phyloP scores from a whole-genome alignment of 1,139 yeast species.

The Diutina rugosa region DNA sequence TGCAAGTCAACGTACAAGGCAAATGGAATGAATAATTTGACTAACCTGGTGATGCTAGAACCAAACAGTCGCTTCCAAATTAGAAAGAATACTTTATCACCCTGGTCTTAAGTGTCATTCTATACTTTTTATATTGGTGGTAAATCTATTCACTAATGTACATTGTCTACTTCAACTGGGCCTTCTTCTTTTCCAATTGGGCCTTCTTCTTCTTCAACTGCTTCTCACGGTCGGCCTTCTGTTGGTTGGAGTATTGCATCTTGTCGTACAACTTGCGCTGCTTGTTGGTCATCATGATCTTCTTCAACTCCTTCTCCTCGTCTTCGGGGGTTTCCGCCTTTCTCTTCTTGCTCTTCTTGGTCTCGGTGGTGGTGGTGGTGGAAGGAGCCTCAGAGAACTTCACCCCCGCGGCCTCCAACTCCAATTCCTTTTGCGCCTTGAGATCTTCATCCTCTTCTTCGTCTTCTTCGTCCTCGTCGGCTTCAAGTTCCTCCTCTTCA shows the following conservation, averaged over 20 bases:
- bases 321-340: slow-evolving; percentile 31
- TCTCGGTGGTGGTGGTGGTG: slow-evolving; percentile 11
- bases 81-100: no score
- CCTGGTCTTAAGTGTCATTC: no score
- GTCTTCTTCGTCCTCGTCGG: slow-evolving; percentile 15
- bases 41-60: no score
- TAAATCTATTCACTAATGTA: background rate
- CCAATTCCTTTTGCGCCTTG: slow-evolving; percentile 71
- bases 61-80: no score
- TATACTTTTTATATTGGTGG: background rate
- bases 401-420: slow-evolving; percentile 82
- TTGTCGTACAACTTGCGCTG: slow-evolving; percentile 89
- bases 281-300: slow-evolving; percentile 96
- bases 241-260: slow-evolving; percentile 86
- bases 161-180: slow-evolving; percentile 17
- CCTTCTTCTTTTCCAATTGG: slow-evolving; percentile 55
- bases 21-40: no score
- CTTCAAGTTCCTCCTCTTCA: slow-evolving; percentile 35
- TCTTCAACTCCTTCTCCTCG: slow-evolving; percentile 78
- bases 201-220: slow-evolving; percentile 68
- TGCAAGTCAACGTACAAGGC: no score
- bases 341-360: slow-evolving; percentile 17
- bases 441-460: slow-evolving; percentile 48
- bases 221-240: slow-evolving; percentile 71
- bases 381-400: slow-evolving; percentile 42